Conservation (phyloP, 768 basidiomycete genomes). For the Tricholoma sp. region DNA sequence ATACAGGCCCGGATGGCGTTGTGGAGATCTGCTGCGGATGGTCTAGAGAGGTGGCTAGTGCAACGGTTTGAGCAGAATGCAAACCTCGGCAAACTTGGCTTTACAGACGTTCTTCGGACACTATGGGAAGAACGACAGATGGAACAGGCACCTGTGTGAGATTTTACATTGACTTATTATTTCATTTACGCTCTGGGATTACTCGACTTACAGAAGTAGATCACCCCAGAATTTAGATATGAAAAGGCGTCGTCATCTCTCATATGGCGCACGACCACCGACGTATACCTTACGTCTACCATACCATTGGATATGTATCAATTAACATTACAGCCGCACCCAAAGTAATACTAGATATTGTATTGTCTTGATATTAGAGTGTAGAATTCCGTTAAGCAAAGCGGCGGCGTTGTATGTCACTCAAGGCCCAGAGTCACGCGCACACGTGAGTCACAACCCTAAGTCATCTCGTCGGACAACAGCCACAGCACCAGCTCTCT, state of each 20-base stretch:
- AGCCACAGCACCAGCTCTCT: constrained; percentile 4
- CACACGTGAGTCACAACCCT: constrained; percentile 4
- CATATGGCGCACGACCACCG: constrained; percentile 2
- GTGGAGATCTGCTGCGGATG: constrained; percentile 78
- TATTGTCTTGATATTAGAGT: background rate
- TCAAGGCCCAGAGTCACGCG: background rate
- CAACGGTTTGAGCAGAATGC: constrained; percentile 93
- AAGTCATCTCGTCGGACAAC: constrained; percentile 1
- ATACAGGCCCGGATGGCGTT: constrained; percentile 78
- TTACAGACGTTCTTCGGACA: constrained; percentile 80
- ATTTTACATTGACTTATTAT: background rate
- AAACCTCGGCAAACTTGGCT: constrained; percentile 80
- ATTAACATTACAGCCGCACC: constrained; percentile 5
- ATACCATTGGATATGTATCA: constrained; percentile 9
- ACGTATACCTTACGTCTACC: constrained; percentile 3
- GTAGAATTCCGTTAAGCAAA: constrained; percentile 15
- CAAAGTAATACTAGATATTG: constrained; percentile 11
- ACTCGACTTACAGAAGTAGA: background rate
- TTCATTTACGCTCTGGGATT: constrained; percentile 3
- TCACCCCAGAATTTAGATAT: constrained; percentile 10
- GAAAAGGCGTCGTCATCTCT: constrained; percentile 10
- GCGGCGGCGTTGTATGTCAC: constrained; percentile 8
- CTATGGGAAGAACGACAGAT: constrained; percentile 70
- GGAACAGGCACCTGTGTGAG: constrained; percentile 11
- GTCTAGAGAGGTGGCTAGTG: constrained; percentile 79